Percentiles rank a stretch among this genome's conserved stretches.
phyloP scores from a whole-genome alignment of 2,329 filamentous ascomycete genomes.

The Sporothrix curviconia region DNA sequence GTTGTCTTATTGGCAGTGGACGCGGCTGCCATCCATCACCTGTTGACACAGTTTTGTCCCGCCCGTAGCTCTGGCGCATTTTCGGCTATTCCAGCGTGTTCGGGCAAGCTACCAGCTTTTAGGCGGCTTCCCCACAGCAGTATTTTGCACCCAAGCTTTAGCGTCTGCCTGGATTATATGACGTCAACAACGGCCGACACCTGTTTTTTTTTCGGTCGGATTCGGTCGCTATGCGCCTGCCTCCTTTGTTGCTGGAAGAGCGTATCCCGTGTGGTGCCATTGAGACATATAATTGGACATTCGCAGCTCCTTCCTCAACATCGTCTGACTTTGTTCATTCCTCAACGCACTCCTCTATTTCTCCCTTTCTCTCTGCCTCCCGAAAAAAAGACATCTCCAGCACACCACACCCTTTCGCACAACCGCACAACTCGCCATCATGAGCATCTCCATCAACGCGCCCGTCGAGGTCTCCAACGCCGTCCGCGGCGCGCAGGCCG shows the following conservation, averaged over 20 bases:
- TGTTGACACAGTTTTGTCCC: too few species aligned
- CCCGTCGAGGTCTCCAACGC: background rate
- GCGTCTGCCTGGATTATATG: constrained; percentile 2
- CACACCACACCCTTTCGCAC: background rate
- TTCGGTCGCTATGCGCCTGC: too few species aligned
- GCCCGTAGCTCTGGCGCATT: too few species aligned
- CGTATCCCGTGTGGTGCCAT: background rate
- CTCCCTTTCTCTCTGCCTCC: background rate
- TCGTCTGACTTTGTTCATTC: background rate
- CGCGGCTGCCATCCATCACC: background rate
- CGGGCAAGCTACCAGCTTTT: background rate
- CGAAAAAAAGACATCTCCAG: background rate
- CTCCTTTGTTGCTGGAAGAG: too few species aligned
- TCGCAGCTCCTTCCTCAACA: background rate
- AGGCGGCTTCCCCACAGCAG: too few species aligned
- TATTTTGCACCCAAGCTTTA: background rate
- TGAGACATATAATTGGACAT: constrained; percentile 5
- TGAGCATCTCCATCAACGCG: background rate
- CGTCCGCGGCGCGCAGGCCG: constrained; percentile 38
- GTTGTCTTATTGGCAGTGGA: background rate
- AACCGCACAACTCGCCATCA: background rate
- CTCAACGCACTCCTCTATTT: background rate
- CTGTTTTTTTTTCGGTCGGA: background rate
- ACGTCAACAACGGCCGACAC: background rate
- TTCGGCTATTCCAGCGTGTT: background rate